A percentile compares a stretch with the other conserved stretches of the same genome.
Conservation (phyloP, 495 filamentous ascomycete genomes). For the Lasiosphaeria hispida region DNA sequence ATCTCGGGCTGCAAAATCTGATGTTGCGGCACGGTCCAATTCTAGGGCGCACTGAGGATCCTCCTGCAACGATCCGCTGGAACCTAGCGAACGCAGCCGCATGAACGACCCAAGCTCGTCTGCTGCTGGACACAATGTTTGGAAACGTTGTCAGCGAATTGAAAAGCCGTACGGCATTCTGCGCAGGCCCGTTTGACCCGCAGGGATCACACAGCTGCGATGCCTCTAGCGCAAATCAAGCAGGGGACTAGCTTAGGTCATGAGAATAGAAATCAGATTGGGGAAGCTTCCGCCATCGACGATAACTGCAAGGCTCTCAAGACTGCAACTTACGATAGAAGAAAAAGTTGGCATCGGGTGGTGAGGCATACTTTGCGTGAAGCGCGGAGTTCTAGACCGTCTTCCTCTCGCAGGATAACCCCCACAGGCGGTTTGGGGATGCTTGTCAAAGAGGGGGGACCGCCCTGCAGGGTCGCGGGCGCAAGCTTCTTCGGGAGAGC, state of each 20-base stretch:
- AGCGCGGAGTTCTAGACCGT: too few relatives aligned
- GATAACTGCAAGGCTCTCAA: background rate
- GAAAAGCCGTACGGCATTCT: constrained; percentile 9
- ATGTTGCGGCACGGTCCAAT: constrained; percentile 13
- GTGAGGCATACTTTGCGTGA: background rate
- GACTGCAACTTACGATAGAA: background rate
- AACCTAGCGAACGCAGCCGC: constrained; percentile 20
- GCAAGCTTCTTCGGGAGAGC: background rate
- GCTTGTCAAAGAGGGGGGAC: too few relatives aligned
- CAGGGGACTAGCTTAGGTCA: constrained; percentile 15
- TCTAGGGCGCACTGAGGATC: constrained; percentile 16
- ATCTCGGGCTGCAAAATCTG: constrained; percentile 6
- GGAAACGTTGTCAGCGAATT: constrained; percentile 26
- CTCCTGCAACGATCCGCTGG: constrained; percentile 21
- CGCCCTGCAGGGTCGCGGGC: too few relatives aligned
- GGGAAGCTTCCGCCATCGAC: constrained; percentile 4
- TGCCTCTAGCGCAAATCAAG: constrained; percentile 25
- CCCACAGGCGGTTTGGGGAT: too few relatives aligned
- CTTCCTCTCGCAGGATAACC: too few relatives aligned
- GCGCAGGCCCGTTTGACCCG: constrained; percentile 24
- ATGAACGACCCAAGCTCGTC: constrained; percentile 14
- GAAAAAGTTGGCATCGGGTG: background rate
- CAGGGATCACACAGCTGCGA: constrained; percentile 24
- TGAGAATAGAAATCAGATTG: background rate
- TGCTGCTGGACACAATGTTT: constrained; percentile 19